Base-by-base conservation (phyloP, 495 filamentous ascomycete species). In the Trichoderma orchidacearum region DNA sequence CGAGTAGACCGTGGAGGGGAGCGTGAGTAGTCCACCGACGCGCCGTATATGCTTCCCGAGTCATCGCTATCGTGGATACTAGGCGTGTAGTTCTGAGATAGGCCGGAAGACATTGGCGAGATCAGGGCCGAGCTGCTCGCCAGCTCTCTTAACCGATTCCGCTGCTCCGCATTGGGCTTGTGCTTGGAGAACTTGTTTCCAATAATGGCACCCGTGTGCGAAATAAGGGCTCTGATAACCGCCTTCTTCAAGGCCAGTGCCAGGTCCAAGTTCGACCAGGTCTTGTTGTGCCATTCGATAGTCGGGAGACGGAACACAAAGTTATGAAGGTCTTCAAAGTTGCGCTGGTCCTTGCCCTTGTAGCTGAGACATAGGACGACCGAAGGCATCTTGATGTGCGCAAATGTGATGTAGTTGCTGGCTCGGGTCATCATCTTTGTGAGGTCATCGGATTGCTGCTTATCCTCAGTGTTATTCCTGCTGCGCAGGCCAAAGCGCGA, bases 231-330 rank as follows among this genome's bases (percentile, higher is more conserved):
- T 63, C 86, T 85, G 68, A 95, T 93, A 60, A 96, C 87, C 55
- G 94, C 90, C 61, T 86, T 89, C 77, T 99, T 97, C 48, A 99
- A 74, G 18, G 86, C 85, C 52, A 96, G 73, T 1, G 92, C 90
- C 11, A 99, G 80, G 60, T 99, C 93, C 7, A 97, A 81, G 67
- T 97, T 97, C 17, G 92, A 96, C 93, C 93, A 99, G 9, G 90
- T 97, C 72, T 96, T 97, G 74, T 99, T 97, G 52, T 88, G 80
- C 67, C 95, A 97, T 66, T 99, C 93, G 35, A 99, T 82, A 15
- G 86, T 86, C 6, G 93, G 93, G 64, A 99, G 81, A 18, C 90
- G 85, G 79, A 98, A 98, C 58, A 97, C 93, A 59, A 98, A 92
- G 63, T 96, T 85, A 68, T 98, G 93, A 12, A 98, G 83, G 68